Percentiles rank a stretch among this genome's conserved stretches.
phyloP scores from a whole-genome alignment of 2,329 filamentous ascomycete genomes.

The Monilinia fructigena region DNA sequence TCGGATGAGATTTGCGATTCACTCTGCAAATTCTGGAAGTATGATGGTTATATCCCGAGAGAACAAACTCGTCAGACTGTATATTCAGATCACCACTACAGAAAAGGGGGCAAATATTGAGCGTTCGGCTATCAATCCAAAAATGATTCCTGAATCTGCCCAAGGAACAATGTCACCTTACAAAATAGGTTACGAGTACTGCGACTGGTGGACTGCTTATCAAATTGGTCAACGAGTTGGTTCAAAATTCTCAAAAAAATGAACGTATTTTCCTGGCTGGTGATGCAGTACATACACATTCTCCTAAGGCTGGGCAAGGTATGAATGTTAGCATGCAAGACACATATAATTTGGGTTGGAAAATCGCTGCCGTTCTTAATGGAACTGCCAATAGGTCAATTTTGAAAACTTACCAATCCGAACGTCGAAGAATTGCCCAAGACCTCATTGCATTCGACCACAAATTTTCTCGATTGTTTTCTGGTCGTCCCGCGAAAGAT shows the following conservation, averaged over 20 bases:
- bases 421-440: conserved; percentile 61
- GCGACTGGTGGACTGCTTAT: conserved; percentile 63
- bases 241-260: conserved; percentile 44
- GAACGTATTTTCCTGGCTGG: conserved; percentile 53
- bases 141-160: conserved; percentile 61
- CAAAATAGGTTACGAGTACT: conserved; percentile 60
- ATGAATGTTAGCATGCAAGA: conserved; percentile 61
- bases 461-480: conserved; percentile 55
- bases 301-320: conserved; percentile 62
- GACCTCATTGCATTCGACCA: conserved; percentile 66
- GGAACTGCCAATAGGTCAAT: conserved; percentile 47
- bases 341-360: conserved; percentile 63
- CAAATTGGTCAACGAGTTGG: conserved; percentile 60
- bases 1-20: conserved; percentile 55
- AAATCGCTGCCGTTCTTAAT: conserved; percentile 44
- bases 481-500: conserved; percentile 52
- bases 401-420: conserved; percentile 61
- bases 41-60: conserved; percentile 63
- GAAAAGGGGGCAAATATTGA: conserved; percentile 45
- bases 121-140: conserved; percentile 60
- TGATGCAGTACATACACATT: conserved; percentile 54
- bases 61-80: conserved; percentile 56
- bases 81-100: conserved; percentile 36
- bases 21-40: conserved; percentile 51
- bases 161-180: conserved; percentile 67